Conservation (phyloP, 208 protist species). For the Trypanosoma rangeli region DNA sequence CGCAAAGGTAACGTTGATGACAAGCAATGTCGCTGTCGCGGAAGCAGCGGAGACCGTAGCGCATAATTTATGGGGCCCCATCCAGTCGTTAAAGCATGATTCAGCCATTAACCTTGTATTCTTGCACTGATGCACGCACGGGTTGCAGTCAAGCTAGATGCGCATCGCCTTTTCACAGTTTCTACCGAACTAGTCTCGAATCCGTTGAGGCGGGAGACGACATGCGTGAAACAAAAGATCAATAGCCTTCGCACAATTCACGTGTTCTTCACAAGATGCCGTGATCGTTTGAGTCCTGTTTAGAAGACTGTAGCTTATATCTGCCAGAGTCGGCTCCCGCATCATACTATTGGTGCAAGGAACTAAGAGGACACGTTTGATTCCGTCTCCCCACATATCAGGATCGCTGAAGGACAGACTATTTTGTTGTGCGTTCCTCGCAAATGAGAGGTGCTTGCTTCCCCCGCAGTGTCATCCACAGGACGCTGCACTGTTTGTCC, state of each 20-base stretch:
- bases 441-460: slow-evolving; percentile 37
- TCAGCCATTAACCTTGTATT: slow-evolving; percentile 20
- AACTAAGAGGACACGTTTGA: slow-evolving; percentile 13
- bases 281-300: slow-evolving; percentile 1
- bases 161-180: slow-evolving; percentile 21
- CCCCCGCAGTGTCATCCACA: slow-evolving; percentile 31
- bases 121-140: slow-evolving; percentile 11
- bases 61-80: slow-evolving; percentile 35
- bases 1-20: no score
- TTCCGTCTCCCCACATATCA: slow-evolving; percentile 3
- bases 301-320: slow-evolving; percentile 1
- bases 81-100: slow-evolving; percentile 43
- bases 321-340: background rate
- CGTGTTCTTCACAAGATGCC: slow-evolving; percentile 11
- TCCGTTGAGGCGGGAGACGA: slow-evolving; percentile 15
- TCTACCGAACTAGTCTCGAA: slow-evolving; percentile 37
- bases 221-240: slow-evolving; percentile 24
- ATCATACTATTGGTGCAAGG: background rate
- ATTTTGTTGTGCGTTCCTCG: slow-evolving; percentile 40
- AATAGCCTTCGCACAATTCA: slow-evolving; percentile 16
- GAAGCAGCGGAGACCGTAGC: slow-evolving; percentile 16
- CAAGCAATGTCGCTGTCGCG: background rate
- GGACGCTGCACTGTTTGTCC: slow-evolving; percentile 51
- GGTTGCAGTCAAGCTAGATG: slow-evolving; percentile 17
- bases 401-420: slow-evolving; percentile 4